Evolutionary conservation across 495 filamentous ascomycete genomes (phyloP), one percentile per base, ranked within the genome.

Genomic region (Penicillium subrubescens): DNA sequence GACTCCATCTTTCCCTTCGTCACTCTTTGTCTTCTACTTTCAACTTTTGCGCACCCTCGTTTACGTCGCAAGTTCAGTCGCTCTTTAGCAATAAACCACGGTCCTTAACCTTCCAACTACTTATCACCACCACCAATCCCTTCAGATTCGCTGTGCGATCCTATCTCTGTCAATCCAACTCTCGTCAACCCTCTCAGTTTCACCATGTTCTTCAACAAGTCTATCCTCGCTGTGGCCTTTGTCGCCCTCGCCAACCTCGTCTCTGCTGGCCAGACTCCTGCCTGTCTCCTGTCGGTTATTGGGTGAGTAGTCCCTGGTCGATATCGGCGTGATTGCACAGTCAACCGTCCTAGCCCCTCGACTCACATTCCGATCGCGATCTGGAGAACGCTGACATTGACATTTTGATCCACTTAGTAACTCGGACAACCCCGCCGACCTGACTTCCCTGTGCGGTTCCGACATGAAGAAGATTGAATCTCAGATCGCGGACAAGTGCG

Each of bases 201-300:
- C 71, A 75, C 23, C 48, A 81, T 81, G 78, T 55, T 78, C 57
- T 77, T 79, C 71, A 66, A 72, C 50, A 76, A 79, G 63, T 75
- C 72, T 29, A 67, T 75, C 63, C 21, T 81, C 61, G 59, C 66
- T 57, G 52, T 77, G 50, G 72, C 75, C 60, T 62, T 78, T 50
- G 57, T 79, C 52, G 77, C 77, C 52, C 69, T 81, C 59, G 56
- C 70, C 70, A 77, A 73, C 63, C 62, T 79, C 54, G 78, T 71
- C 34, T 62, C 63, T 51, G 73, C 73, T 53, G 50, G 62, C 17
- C 58, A 66, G 37, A 69, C 77, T 21, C 71, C 74, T 11, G 75
- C 75, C 57, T 81, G 78, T 65, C 65, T 81, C 33, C 65, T 79
- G 54, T 69, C 69, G 8, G 73, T 73, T 37, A 72, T 81, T 11